Base-by-base conservation (phyloP, 2,329 filamentous ascomycete genomes). In the Elsinoe perseae region DNA sequence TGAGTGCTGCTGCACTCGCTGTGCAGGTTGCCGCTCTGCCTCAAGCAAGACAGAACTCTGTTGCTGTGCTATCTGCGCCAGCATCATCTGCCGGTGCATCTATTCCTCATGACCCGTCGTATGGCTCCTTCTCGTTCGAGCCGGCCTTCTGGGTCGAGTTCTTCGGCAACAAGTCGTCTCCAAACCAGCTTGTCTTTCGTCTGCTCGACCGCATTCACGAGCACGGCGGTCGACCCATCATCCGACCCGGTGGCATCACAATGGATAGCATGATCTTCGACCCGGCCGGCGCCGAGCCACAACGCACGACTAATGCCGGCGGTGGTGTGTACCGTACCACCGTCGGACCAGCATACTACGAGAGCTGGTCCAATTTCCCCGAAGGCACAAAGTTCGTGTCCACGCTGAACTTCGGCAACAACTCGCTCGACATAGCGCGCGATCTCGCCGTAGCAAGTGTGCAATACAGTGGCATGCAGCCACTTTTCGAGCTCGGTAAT, bases 261-360 rank as follows among this genome's bases (percentile, higher is more conserved):
- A 66, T 66, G 65, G 65, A 66, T 50, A 61, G 58, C 21, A 64
- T 67, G 64, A 64, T 66, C 20, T 67, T 66, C 36, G 53, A 64
- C 18, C 32, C 57, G 10, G 32, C 56, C 1, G 65, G 62, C n/a
- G 60, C 61, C 7, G 54, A 65, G 32, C 61, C 62, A 2, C 60
- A 62, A 2, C 59, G 65, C 7, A 64, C 61, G 2, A 65, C 62
- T 2, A 65, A 63, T 48, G 30, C 57, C 4, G 56, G 57, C 1
- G 65, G 65, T 4, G 64, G 65, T 25, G 61, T 67, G 4, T 67
- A 66, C 25, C 59, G 64, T 4, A 66, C 64, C 2, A 65, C 64
- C 5, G 61, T 67, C 3, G 65, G 65, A 5, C 64, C 65, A 1
- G 62, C 58, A 4, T 67, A 65, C 58, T 67, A 64, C 54, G 43